These are phyloP conservation scores for Paspalum vaginatum DNA, from an alignment of 176 grass and related monocot species.

Conservation along the genomic window DNA sequence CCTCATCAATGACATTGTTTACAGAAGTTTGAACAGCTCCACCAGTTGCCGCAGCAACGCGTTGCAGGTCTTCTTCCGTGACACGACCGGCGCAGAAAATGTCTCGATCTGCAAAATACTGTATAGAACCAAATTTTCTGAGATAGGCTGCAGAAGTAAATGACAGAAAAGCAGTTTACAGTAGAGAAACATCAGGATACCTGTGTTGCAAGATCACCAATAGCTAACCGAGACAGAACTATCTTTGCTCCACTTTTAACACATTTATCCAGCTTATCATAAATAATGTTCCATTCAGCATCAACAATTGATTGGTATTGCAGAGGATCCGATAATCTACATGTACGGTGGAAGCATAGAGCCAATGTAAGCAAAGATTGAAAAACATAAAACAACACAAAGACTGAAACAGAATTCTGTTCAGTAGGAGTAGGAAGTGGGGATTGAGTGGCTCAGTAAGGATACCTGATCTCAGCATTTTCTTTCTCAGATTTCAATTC, in stretches of 20 bases:
- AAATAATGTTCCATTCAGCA: conserved; percentile 99
- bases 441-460: neutral
- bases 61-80: conserved; percentile 85
- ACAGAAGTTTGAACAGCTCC: conserved; percentile 92
- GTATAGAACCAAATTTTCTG: conserved; percentile 24
- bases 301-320: conserved; percentile 99
- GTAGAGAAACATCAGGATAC: conserved; percentile 40
- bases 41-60: conserved; percentile 85
- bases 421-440: neutral
- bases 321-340: conserved; percentile 81
- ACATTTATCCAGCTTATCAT: conserved; percentile 98
- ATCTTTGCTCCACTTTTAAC: conserved; percentile 93
- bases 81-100: conserved; percentile 99
- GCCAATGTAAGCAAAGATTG: neutral
- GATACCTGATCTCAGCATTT: conserved; percentile 95
- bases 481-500: conserved; percentile 97
- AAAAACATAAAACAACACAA: neutral
- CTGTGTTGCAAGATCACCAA: conserved; percentile 97
- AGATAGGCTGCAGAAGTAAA: conserved; percentile 9
- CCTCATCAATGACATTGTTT: conserved; percentile 86
- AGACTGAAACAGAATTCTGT: neutral
- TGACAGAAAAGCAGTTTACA: neutral
- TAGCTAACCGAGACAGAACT: conserved; percentile 81
- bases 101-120: conserved; percentile 93
- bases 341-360: neutral